Base-by-base conservation (phyloP, 306 rosid species). In the Psophocarpus tetragonolobus region DNA sequence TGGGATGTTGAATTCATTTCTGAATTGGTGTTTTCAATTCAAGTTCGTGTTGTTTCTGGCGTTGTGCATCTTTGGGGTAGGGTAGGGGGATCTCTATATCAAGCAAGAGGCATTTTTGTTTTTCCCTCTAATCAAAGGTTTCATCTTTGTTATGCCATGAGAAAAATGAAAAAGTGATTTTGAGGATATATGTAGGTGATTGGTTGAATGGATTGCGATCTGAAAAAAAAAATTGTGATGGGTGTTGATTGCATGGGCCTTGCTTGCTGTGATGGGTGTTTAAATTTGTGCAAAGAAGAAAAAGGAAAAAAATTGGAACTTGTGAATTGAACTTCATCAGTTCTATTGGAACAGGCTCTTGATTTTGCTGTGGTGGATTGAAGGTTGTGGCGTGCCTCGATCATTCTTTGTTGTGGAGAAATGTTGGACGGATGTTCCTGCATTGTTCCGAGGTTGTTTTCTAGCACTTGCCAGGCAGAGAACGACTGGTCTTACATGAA, bases 391-490 rank as follows among this genome's bases (percentile, higher is more conserved):
- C 18, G 21, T 54, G 69, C 74, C 72, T 77, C 39, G 10, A 8
- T 2, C 8, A 50, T 81, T 71, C 74, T 71, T 20, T 53, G 81
- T 64, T 27, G 67, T 66, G 61, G 82, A 86, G 96, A 89, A 80
- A 95, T 96, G 99, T 96, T 91, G 88, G 99, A 96, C 75, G 90
- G 81, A 74, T 94, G 92, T 71, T 88, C 90, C 56, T 86, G 84
- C 32, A 62, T 87, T 75, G 77, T 88, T 69, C 85, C 90, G 54
- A 85, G 97, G 87, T 85, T 89, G 91, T 92, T 87, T 86, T 61
- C 92, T 35, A 85, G 90, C 86, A 57, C 85, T 70, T 92, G 91
- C 88, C 90, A 84, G 78, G 73, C 90, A 5, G 91, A 88, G 53
- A 65, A 65, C 85, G 71, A 90, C 82, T 91, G 96, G 96, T 39